Evolutionary conservation across 495 filamentous ascomycete species (phyloP).

Genomic region (Elasticomyces elasticus): DNA sequence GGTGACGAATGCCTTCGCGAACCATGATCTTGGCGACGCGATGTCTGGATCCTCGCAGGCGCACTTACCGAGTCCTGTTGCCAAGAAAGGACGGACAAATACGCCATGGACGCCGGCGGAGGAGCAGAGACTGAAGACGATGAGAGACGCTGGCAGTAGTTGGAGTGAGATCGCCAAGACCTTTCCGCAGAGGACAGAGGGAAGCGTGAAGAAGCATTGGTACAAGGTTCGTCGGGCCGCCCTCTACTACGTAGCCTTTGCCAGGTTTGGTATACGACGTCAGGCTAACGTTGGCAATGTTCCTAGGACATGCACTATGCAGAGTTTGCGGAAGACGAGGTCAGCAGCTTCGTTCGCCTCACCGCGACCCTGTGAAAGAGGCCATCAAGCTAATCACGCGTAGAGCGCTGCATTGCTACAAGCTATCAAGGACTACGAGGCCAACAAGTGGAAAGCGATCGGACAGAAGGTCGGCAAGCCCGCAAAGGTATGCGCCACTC

Average conservation of each 20-base stretch:
- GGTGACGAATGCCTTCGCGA: not conserved
- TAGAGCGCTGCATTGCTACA: conserved; percentile 76
- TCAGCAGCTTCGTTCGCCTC: conserved; percentile 39
- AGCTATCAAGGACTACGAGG: conserved; percentile 97
- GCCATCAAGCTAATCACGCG: conserved; percentile 21
- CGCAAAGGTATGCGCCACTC: conserved; percentile 58
- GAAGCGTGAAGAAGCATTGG: conserved; percentile 99
- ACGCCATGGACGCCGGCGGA: conserved; percentile 95
- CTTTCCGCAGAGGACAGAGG: conserved; percentile 87
- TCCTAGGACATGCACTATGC: conserved; percentile 94
- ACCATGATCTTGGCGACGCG: conserved; percentile 2
- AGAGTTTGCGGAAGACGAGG: conserved; percentile 97
- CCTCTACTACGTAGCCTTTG: not conserved
- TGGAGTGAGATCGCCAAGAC: conserved; percentile 99
- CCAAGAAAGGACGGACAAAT: conserved; percentile 90
- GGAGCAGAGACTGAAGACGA: conserved; percentile 80
- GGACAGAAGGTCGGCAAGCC: conserved; percentile 95
- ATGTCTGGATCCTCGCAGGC: not conserved
- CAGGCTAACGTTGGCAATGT: not conserved
- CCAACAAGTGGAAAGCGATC: conserved; percentile 96
- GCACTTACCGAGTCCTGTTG: conserved; percentile 42
- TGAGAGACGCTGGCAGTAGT: conserved; percentile 86
- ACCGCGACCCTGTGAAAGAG: conserved; percentile 13
- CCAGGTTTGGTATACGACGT: no score
- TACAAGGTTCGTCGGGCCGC: conserved; percentile 62